Base-by-base conservation (phyloP, 352 stramenopile species). In the Pythium scleroteichum region DNA sequence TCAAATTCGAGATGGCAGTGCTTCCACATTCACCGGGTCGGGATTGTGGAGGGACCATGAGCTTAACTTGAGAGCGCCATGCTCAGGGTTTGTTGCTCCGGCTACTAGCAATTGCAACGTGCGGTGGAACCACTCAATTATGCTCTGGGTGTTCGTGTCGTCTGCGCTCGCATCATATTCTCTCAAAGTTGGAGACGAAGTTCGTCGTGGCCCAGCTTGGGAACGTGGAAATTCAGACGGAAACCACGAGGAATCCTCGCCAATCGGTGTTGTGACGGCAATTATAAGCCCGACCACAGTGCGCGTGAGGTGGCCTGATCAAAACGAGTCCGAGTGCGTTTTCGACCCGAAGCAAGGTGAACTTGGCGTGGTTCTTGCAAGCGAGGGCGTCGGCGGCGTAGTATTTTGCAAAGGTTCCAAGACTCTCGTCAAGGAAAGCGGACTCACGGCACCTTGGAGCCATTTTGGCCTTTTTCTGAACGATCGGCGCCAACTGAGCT, bases 351-450 rank as follows among this genome's bases (percentile, higher is more conserved):
- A 79, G 22, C 16, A 51, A 23, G 71, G 64, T 2, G 67, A 78
- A 19, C 79, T 80, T 32, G 80, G 91, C 9, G 72, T 92, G 0
- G 51, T 90, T 27, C 70, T 85, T 17, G 71, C 73, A 0, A 66
- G 80, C 53, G 69, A 90, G 64, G 76, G 72, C 32, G 58, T 79
- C 4, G 78, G 80, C 26, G 85, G 85, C 13, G 68, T 76, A 38
- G 80, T 94, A 17, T 90, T 90, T 60, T 78, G 75, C 46, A 90
- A 90, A 45, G 84, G 84, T 10, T 88, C 85, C 47, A 82, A 76
- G 39, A 86, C 66, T 19, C 72, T 90, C 40, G 64, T 83, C 2
- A 76, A 75, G 51, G 78, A 87, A 26, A 81, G 66, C 23, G 35
- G 59, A 8, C 53, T 74, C 14, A 67, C 74, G 8, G 61, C 71